Evolutionary conservation across 495 filamentous ascomycete species (phyloP), one percentile per base, ranked within the genome.

Genomic region (Neurospora discreta): DNA sequence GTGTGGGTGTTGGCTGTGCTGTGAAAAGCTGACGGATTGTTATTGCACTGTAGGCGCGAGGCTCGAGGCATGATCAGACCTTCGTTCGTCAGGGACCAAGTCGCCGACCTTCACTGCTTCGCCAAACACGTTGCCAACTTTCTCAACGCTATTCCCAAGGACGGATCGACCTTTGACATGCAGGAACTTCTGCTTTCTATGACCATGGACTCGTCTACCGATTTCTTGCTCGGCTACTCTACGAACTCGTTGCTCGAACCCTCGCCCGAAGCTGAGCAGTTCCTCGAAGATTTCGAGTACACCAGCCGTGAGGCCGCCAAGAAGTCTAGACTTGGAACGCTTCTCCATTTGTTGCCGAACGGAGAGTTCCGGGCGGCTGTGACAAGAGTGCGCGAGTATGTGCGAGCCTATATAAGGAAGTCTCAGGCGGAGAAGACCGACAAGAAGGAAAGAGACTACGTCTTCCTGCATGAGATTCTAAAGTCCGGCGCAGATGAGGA

Each of bases 151-250:
- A 79, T 87, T 26, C 80, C 79, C 16, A 72, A 68, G 38, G 80
- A 83, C 36, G 81, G 77, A 40, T 52, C 43, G 36, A 73, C 80
- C n/a, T 87, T 92, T 69, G 89, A 92, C 71, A 83, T 92, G 39
- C 86, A 90, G 73, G 79, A 78, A 1, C 81, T 89, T 8, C 87
- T 92, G 71, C 87, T 87, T 73, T 80, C 84, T 65, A 75, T 91
- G 65, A 90, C 89, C 3, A 85, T 91, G 70, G 90, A 92, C 78
- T 87, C 85, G 0, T 88, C 89, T 3, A 91, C 89, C 0, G 89
- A 91, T 52, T 81, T 92, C 76, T 81, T 92, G 69, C 72, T 85
- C 39, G 83, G 82, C 5, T 77, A 79, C 52, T 82, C 82, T 41
- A 82, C 82, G 33, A 78, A 81, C 69, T 68, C 78, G 1, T 76